phyloP scores from a whole-genome alignment of 768 basidiomycete species.

The Xerocomus potaroensis region DNA sequence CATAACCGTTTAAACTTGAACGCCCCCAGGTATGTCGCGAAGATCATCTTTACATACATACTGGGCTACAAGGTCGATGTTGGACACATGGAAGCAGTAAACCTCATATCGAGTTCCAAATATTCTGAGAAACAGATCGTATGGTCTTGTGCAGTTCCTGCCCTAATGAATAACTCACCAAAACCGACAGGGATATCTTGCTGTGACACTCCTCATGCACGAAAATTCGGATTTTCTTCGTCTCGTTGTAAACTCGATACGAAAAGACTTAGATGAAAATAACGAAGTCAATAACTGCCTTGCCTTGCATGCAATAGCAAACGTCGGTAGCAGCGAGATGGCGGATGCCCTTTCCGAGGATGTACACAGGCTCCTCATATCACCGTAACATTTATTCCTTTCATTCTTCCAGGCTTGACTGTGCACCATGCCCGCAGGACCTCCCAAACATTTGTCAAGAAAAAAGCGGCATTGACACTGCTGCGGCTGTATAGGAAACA shows the following conservation, averaged over 20 bases:
- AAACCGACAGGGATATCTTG: conserved; percentile 81
- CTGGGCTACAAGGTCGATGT: conserved; percentile 98
- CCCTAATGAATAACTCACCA: conserved; percentile 1
- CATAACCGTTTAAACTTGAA: conserved; percentile 14
- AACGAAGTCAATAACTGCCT: conserved; percentile 95
- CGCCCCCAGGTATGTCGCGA: conserved; percentile 81
- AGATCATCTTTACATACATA: conserved; percentile 99
- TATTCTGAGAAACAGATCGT: conserved; percentile 99
- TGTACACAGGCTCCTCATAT: conserved; percentile 92
- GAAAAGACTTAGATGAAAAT: conserved; percentile 93
- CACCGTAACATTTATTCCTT: conserved; percentile 57
- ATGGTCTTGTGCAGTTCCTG: conserved; percentile 28
- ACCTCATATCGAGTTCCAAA: conserved; percentile 90
- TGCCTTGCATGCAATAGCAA: conserved; percentile 96
- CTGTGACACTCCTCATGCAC: conserved; percentile 95
- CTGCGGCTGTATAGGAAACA: conserved; percentile 94
- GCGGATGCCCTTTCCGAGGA: conserved; percentile 92
- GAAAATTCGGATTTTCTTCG: conserved; percentile 97
- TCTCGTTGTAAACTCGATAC: conserved; percentile 95
- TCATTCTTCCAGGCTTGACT: conserved; percentile 5
- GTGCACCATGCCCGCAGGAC: conserved; percentile 51
- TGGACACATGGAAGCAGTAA: conserved; percentile 99
- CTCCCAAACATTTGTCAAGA: conserved; percentile 93
- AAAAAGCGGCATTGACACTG: conserved; percentile 94
- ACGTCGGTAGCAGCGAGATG: conserved; percentile 97